Percentiles rank a stretch among this genome's conserved stretches.
These are phyloP conservation scores for Amphirosellinia nigrospora DNA, from an alignment of 495 filamentous ascomycete species.

Conservation along the genomic window DNA sequence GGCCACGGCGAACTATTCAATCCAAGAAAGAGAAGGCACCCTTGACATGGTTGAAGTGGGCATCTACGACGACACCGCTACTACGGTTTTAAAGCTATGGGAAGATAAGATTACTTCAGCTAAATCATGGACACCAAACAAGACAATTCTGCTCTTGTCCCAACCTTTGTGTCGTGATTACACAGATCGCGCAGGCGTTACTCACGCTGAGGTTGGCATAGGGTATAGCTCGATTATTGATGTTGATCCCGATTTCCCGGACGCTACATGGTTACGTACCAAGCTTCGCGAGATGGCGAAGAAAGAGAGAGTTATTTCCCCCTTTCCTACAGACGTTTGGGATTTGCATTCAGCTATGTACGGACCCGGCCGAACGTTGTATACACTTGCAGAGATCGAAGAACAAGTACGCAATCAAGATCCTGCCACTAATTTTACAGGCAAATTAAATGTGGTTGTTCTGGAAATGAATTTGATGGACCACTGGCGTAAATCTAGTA, in stretches of 20 bases:
- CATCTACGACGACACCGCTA: slow-evolving; percentile 67
- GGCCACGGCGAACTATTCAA: slow-evolving; percentile 55
- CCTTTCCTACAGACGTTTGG: slow-evolving; percentile 60
- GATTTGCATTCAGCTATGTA: slow-evolving; percentile 53
- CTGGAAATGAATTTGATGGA: slow-evolving; percentile 58
- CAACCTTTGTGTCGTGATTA: slow-evolving; percentile 52
- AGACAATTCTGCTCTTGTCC: slow-evolving; percentile 63
- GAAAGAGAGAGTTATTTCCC: slow-evolving; percentile 59
- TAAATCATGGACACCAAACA: slow-evolving; percentile 56
- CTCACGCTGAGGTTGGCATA: slow-evolving; percentile 46
- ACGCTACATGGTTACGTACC: slow-evolving; percentile 63
- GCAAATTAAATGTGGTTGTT: slow-evolving; percentile 64
- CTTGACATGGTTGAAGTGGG: slow-evolving; percentile 57
- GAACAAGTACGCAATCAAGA: slow-evolving; percentile 53
- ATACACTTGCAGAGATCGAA: slow-evolving; percentile 65
- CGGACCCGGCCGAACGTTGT: slow-evolving; percentile 56
- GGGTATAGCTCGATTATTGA: slow-evolving; percentile 58
- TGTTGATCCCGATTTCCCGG: slow-evolving; percentile 61
- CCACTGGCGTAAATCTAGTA: slow-evolving; percentile 51
- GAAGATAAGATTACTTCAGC: slow-evolving; percentile 54
- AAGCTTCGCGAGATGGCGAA: slow-evolving; percentile 56
- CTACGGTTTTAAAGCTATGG: slow-evolving; percentile 61
- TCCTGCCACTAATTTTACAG: slow-evolving; percentile 54
- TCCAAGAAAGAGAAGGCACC: slow-evolving; percentile 48
- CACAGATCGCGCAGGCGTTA: slow-evolving; percentile 32